A percentile compares a stretch with the other conserved stretches of the same genome.
Conservation (phyloP, 202 grass and related monocot genomes). For the Panicum hallii region DNA sequence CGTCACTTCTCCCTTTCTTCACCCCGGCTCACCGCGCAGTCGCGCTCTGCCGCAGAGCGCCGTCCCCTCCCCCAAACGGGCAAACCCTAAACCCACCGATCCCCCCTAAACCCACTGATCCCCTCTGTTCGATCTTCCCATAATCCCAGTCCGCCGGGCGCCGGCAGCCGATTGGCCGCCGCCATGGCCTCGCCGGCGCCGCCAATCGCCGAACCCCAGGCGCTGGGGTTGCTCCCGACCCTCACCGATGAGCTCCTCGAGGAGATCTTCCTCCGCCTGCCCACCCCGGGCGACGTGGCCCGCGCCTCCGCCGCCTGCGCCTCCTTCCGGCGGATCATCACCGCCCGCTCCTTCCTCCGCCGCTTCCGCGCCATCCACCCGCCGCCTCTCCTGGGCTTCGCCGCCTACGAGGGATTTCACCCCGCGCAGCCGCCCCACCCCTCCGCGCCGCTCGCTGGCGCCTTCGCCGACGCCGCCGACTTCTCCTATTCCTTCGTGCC, state of each 20-base stretch:
- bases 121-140: background rate
- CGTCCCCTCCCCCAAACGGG: too few species aligned
- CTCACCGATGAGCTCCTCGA: background rate
- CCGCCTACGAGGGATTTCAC: slow-evolving; percentile 17
- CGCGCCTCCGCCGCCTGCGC: background rate
- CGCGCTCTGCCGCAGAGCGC: too few species aligned
- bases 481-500: slow-evolving; percentile 20
- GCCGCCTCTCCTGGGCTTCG: slow-evolving; percentile 13
- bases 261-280: slow-evolving; percentile 15
- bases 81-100: background rate
- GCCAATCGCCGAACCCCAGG: background rate
- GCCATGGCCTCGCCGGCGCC: background rate
- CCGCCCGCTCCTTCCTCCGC: slow-evolving; percentile 14
- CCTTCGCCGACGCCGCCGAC: background rate
- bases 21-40: too few species aligned
- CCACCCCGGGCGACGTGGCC: background rate
- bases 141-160: background rate
- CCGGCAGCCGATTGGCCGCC: background rate
- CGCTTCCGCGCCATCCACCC: slow-evolving; percentile 5
- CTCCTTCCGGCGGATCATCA: slow-evolving; percentile 19
- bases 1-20: too few species aligned
- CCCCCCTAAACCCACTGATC: background rate
- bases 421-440: slow-evolving; percentile 9
- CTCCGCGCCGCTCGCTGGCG: background rate
- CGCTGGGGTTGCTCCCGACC: background rate